These are phyloP conservation scores for Kentomonas sorsogonicus DNA, from an alignment of 208 protist genomes.

Conservation along the genomic window DNA sequence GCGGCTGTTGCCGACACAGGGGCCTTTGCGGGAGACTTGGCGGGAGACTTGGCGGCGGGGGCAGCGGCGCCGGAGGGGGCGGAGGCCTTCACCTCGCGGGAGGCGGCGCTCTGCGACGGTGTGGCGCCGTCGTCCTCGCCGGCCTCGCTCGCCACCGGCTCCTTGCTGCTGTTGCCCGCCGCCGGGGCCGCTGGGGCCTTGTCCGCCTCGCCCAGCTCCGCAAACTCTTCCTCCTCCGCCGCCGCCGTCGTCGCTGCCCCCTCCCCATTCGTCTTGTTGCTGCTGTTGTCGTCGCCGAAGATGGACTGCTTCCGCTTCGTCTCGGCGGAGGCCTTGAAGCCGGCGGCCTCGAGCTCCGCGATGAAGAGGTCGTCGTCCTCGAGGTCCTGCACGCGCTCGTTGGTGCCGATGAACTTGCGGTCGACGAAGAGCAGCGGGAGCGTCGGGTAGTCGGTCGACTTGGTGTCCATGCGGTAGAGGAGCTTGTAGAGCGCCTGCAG, in stretches of 20 bases:
- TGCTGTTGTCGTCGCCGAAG: slow-evolving; percentile 1
- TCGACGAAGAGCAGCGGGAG: slow-evolving; percentile 66
- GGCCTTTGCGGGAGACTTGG: too few relatives aligned
- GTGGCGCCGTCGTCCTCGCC: slow-evolving; percentile 6
- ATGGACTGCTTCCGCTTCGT: background rate
- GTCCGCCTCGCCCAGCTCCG: slow-evolving; percentile 5
- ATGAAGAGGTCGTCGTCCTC: slow-evolving; percentile 59
- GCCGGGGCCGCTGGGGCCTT: background rate
- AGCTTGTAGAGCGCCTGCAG: slow-evolving; percentile 38
- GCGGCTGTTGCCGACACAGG: too few relatives aligned
- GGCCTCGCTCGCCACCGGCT: slow-evolving; percentile 3
- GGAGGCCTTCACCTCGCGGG: too few relatives aligned
- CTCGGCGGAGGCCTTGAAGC: slow-evolving; percentile 12
- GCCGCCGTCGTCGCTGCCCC: background rate
- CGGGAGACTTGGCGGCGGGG: too few relatives aligned
- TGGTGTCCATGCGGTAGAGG: slow-evolving; percentile 28
- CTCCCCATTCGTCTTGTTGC: slow-evolving; percentile 10
- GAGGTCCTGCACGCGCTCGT: slow-evolving; percentile 55
- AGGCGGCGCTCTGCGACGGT: background rate
- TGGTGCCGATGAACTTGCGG: slow-evolving; percentile 41
- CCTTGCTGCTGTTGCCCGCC: slow-evolving; percentile 4
- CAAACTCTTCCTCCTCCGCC: slow-evolving; percentile 4
- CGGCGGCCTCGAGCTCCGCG: slow-evolving; percentile 27
- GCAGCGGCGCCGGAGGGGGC: too few relatives aligned
- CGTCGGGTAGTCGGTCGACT: slow-evolving; percentile 14